Percentiles rank a stretch among this genome's conserved stretches.
Conservation (phyloP, 345 rosid genomes). For the Salix brachista region DNA sequence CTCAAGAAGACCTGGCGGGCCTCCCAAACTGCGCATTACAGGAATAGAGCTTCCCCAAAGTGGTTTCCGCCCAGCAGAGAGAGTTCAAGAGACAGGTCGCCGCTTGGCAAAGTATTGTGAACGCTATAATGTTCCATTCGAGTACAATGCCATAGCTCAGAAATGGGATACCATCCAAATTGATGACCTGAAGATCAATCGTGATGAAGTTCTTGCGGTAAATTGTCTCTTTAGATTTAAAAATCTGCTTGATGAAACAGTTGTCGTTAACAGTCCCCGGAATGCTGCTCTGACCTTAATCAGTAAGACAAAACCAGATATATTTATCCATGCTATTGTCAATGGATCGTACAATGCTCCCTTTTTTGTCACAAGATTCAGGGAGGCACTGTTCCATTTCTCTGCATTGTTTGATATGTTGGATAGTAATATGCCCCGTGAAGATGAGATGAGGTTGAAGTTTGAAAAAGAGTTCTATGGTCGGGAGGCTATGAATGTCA, state of each 20-base stretch:
- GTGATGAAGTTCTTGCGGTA: constrained; percentile 24
- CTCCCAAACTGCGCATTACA: constrained; percentile 33
- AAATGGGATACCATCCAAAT: constrained; percentile 32
- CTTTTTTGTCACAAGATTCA: constrained; percentile 29
- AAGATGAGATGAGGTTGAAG: constrained; percentile 22
- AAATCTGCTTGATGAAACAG: constrained; percentile 32
- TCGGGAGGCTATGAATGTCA: constrained; percentile 30
- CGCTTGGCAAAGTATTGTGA: constrained; percentile 31
- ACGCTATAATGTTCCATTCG: constrained; percentile 32
- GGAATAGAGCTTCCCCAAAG: constrained; percentile 37
- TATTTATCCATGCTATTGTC: constrained; percentile 15
- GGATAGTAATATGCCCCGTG: constrained; percentile 13
- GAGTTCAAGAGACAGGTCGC: constrained; percentile 28
- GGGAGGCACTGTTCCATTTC: constrained; percentile 32
- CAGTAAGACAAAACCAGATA: constrained; percentile 27
- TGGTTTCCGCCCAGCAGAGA: constrained; percentile 30
- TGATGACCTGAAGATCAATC: constrained; percentile 23
- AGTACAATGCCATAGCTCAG: constrained; percentile 30
- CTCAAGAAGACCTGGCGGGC: constrained; percentile 20
- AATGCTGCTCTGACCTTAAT: constrained; percentile 24
- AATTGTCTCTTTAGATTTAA: constrained; percentile 17
- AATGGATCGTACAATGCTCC: constrained; percentile 31
- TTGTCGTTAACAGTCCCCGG: constrained; percentile 19
- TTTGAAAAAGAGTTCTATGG: constrained; percentile 28
- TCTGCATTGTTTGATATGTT: constrained; percentile 27